Base-by-base conservation (phyloP, 495 filamentous ascomycete genomes). In the Podospora australis region DNA sequence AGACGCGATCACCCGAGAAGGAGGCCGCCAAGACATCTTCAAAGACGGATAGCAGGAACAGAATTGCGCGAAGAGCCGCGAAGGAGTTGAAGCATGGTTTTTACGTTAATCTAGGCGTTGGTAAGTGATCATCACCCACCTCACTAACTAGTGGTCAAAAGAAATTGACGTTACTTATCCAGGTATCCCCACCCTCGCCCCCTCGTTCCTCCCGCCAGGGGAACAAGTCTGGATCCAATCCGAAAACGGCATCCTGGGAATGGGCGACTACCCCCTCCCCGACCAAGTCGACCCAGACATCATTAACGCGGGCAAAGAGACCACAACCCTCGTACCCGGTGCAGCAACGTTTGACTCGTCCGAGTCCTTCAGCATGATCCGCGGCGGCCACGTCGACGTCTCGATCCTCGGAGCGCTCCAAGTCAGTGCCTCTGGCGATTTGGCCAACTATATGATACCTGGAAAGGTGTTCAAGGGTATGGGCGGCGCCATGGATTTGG, bases 91-190 rank as follows among this genome's bases (percentile, higher is more conserved):
- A 78, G 60, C 64, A 79, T 36, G 81, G 81, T 8, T 82, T 65
- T 57, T 84, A 84, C 56, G 80, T 79, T n/a, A 84, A 84, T 55
- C 66, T 84, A 0, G 81, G 81, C 10, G 78, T 84, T 32, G 77
- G 74, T n/a, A n/a, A n/a, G n/a, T n/a, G n/a, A n/a, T n/a, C n/a
- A n/a, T n/a, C n/a, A n/a, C n/a, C n/a, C n/a, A n/a, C n/a, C n/a
- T 59, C 48, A 57, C 53, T 28, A 9, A 17, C 23, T 22, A 17
- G 8, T 3, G 13, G 4, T 29, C 4, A 7, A 17, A 14, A 13
- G 24, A 30, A 22, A 44, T 4, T 6, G 14, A 20, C 43, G 38
- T 58, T 39, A 55, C 24, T 23, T 1, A 2, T 8, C 2, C 29
- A 66, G 71, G 74, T 16, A 80, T 84, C 57, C 80, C 80, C 1